Evolutionary conservation across 352 stramenopile genomes (phyloP).

Genomic region (Blastocystis sp.): DNA sequence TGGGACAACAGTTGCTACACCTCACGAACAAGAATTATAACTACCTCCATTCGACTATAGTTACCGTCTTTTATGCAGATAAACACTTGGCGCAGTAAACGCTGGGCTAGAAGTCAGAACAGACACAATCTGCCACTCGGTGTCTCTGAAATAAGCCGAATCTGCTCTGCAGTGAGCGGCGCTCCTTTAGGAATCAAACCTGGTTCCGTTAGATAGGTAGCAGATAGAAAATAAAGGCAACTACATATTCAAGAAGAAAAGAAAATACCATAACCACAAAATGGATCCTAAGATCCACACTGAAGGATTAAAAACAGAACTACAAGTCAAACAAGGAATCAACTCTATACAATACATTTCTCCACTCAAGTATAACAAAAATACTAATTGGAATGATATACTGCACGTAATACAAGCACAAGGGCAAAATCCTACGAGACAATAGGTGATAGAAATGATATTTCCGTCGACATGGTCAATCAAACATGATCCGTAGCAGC

Average conservation of each 20-base stretch:
- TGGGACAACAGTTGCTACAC: neutral
- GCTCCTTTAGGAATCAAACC: constrained; percentile 34
- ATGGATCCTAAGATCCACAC: neutral
- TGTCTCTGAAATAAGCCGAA: constrained; percentile 13
- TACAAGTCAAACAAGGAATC: neutral
- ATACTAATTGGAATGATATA: constrained; percentile 4
- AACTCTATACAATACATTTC: neutral
- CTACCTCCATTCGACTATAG: constrained; percentile 7
- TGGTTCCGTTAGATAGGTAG: constrained; percentile 39
- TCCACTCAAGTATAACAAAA: neutral
- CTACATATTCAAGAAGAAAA: neutral
- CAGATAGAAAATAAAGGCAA: neutral
- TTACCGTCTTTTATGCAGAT: constrained; percentile 12
- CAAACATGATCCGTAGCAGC: neutral
- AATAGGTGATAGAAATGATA: neutral
- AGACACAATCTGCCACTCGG: neutral
- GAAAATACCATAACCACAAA: neutral
- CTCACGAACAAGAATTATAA: neutral
- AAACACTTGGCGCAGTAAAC: constrained; percentile 20
- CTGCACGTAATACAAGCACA: neutral
- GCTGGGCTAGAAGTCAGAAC: neutral
- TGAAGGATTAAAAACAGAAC: neutral
- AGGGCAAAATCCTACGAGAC: neutral
- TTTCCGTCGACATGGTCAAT: constrained; percentile 2
- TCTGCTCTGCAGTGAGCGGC: neutral